These are phyloP conservation scores for Artemisia tridentata DNA, from an alignment of 129 eudicot species.

Conservation along the genomic window DNA sequence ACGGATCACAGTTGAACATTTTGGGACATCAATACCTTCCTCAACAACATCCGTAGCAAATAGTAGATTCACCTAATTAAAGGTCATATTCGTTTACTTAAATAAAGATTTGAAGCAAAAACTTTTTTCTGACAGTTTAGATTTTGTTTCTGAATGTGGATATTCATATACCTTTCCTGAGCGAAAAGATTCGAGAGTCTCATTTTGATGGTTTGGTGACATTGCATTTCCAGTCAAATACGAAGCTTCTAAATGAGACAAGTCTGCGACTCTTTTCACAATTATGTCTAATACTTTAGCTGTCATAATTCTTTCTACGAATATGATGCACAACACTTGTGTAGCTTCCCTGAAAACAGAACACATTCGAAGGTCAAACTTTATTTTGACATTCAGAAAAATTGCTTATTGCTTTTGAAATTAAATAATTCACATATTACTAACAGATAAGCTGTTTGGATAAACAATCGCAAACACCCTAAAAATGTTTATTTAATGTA, in stretches of 20 bases:
- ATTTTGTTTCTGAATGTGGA: no score
- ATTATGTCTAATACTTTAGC: constrained; percentile 68
- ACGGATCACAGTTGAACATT: constrained; percentile 62
- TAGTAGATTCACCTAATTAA: constrained; percentile 59
- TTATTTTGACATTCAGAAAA: neutral
- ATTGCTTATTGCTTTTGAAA: neutral
- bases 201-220: constrained; percentile 48
- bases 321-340: constrained; percentile 52
- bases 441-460: no score
- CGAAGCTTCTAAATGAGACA: constrained; percentile 51
- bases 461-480: no score
- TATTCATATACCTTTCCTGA: constrained; percentile 43
- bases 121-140: no score
- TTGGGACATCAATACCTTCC: constrained; percentile 58
- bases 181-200: constrained; percentile 46
- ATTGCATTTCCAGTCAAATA: constrained; percentile 59
- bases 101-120: no score
- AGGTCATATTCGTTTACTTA: neutral
- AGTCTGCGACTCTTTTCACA: constrained; percentile 35
- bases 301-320: constrained; percentile 59
- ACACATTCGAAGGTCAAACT: neutral
- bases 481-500: no score
- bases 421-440: neutral
- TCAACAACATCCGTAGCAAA: constrained; percentile 71
- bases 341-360: constrained; percentile 44